phyloP scores from a whole-genome alignment of 805 yeast species.

The Vanderwaltozyma yarrowii region DNA sequence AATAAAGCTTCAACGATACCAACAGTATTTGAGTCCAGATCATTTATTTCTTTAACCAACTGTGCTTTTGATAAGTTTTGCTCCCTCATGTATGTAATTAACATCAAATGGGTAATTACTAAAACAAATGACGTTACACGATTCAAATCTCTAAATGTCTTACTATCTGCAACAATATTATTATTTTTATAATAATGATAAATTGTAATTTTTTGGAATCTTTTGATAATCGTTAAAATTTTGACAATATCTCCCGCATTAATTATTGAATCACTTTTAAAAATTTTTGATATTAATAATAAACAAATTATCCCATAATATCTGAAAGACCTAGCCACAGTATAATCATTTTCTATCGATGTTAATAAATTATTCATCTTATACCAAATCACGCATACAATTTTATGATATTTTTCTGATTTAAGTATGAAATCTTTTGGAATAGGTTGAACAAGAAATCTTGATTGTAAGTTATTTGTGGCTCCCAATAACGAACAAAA shows the following conservation, averaged over 20 bases:
- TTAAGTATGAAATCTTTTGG: constrained; percentile 2
- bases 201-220: constrained; percentile 6
- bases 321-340: constrained; percentile 6
- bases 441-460: constrained; percentile 7
- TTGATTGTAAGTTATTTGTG: constrained; percentile 14
- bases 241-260: constrained; percentile 5
- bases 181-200: constrained; percentile 6
- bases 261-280: constrained; percentile 1
- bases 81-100: constrained; percentile 7
- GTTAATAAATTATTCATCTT: constrained; percentile 9
- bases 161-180: constrained; percentile 8
- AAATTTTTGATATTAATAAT: constrained; percentile 6
- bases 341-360: constrained; percentile 9
- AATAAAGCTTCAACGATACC: constrained; percentile 7
- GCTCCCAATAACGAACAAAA: constrained; percentile 9
- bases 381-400: constrained; percentile 3
- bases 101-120: constrained; percentile 11
- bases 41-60: constrained; percentile 49
- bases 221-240: constrained; percentile 6
- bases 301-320: constrained; percentile 6
- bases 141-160: constrained; percentile 9
- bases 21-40: constrained; percentile 47
- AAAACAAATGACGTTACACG: constrained; percentile 12
- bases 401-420: constrained; percentile 1
- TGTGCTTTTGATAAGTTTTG: constrained; percentile 42